phyloP scores from a whole-genome alignment of 2,329 filamentous ascomycete genomes.

The Simplicillium sp. region DNA sequence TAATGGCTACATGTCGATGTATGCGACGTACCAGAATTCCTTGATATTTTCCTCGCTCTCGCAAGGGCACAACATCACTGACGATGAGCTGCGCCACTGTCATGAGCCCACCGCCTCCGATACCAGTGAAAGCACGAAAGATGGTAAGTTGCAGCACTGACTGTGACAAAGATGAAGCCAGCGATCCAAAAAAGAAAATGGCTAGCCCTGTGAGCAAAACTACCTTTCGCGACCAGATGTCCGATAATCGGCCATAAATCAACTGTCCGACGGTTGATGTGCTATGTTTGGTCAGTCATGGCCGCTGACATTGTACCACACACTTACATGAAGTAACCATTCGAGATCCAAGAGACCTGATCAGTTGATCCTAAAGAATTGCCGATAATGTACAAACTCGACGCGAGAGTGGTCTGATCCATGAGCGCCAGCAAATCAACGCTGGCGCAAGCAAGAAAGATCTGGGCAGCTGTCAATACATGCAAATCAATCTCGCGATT shows the following conservation, averaged over 20 bases:
- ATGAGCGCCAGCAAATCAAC: conserved; percentile 46
- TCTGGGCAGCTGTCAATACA: conserved; percentile 22
- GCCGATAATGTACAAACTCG: conserved; percentile 45
- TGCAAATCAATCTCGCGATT: not conserved
- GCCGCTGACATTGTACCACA: not conserved
- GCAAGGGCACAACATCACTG: conserved; percentile 60
- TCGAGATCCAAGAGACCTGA: conserved; percentile 45
- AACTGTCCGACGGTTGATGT: conserved; percentile 37
- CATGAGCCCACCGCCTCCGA: conserved; percentile 64
- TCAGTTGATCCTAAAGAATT: conserved; percentile 36
- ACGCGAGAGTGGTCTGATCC: conserved; percentile 47
- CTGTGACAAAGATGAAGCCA: conserved; percentile 31
- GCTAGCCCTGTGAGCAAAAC: conserved; percentile 26
- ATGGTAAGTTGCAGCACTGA: conserved; percentile 28
- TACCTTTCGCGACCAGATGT: conserved; percentile 36
- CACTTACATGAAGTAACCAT: conserved; percentile 44
- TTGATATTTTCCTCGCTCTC: conserved; percentile 65
- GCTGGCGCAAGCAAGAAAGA: conserved; percentile 46
- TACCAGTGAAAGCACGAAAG: conserved; percentile 32
- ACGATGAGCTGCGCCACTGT: conserved; percentile 61
- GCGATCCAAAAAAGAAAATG: conserved; percentile 32
- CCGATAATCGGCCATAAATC: conserved; percentile 33
- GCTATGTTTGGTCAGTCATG: conserved; percentile 11
- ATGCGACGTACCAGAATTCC: conserved; percentile 34
- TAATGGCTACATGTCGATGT: not conserved